A percentile compares a stretch with the other conserved stretches of the same genome.
phyloP scores from a whole-genome alignment of 2,329 filamentous ascomycete species.

The Drechslera avenae region DNA sequence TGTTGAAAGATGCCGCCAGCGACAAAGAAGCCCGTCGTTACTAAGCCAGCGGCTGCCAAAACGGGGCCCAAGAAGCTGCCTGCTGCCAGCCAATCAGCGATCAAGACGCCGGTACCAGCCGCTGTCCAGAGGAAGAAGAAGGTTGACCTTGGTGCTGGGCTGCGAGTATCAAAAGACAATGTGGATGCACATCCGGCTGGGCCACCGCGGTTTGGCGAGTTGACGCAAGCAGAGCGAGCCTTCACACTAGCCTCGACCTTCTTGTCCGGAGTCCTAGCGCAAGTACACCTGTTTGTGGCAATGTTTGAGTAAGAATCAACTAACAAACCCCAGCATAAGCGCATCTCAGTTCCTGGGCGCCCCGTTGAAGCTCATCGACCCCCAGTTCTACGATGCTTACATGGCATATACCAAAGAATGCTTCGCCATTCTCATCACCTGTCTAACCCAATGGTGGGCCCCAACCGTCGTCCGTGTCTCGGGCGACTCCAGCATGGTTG shows the following conservation, averaged over 20 bases:
- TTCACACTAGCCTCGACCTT: slow-evolving; percentile 58
- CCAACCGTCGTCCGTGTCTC: slow-evolving; percentile 82
- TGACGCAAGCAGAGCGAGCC: slow-evolving; percentile 56
- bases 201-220: slow-evolving; percentile 52
- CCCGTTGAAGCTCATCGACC: slow-evolving; percentile 76
- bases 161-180: slow-evolving; percentile 51
- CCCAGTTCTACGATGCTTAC: slow-evolving; percentile 80
- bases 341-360: slow-evolving; percentile 76
- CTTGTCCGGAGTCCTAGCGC: slow-evolving; percentile 56
- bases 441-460: slow-evolving; percentile 86
- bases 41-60: slow-evolving; percentile 8
- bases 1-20: slow-evolving; percentile 27
- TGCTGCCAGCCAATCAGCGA: slow-evolving; percentile 17
- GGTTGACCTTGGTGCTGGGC: slow-evolving; percentile 50
- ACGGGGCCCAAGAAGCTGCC: slow-evolving; percentile 1
- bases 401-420: slow-evolving; percentile 87
- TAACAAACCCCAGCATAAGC: slow-evolving; percentile 52
- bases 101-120: slow-evolving; percentile 17
- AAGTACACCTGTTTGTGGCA: slow-evolving; percentile 19
- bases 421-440: slow-evolving; percentile 78
- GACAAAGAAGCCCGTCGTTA: slow-evolving; percentile 27
- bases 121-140: slow-evolving; percentile 42
- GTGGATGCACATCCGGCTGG: slow-evolving; percentile 52
- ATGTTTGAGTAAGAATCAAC: slow-evolving; percentile 7
- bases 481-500: slow-evolving; percentile 78